Evolutionary conservation across 2,329 filamentous ascomycete species (phyloP).

Genomic region (Aspergillus transmontanensis): DNA sequence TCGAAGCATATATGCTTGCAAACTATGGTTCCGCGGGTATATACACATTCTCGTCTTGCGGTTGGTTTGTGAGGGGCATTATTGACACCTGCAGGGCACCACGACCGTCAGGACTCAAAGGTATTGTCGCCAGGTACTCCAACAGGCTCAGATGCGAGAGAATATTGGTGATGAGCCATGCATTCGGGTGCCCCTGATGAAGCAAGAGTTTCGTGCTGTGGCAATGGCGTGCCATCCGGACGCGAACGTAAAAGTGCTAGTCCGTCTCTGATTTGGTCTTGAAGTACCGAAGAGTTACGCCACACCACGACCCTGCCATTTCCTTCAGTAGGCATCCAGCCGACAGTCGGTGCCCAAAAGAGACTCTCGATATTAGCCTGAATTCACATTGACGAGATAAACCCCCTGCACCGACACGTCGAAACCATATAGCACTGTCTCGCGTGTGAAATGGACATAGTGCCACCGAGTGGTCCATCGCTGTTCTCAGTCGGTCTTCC

Average conservation of each 20-base stretch:
- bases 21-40: too few species aligned
- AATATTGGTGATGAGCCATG: not conserved
- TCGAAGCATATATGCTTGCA: not conserved
- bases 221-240: not conserved
- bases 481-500: conserved; percentile 79
- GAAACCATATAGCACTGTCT: not conserved
- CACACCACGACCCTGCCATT: not conserved
- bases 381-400: not conserved
- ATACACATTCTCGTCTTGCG: not conserved
- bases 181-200: not conserved
- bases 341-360: not conserved
- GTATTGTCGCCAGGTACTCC: not conserved
- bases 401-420: not conserved
- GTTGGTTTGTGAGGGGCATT: not conserved
- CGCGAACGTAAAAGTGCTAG: not conserved
- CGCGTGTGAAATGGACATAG: not conserved
- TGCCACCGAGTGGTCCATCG: not conserved
- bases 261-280: not conserved
- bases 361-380: not conserved
- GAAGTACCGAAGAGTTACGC: not conserved
- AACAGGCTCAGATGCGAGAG: not conserved
- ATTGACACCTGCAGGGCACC: not conserved
- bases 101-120: not conserved
- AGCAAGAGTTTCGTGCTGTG: not conserved
- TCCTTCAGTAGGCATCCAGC: conserved; percentile 1